phyloP scores from a whole-genome alignment of 2,329 filamentous ascomycete species.

The Xylaria sp. region DNA sequence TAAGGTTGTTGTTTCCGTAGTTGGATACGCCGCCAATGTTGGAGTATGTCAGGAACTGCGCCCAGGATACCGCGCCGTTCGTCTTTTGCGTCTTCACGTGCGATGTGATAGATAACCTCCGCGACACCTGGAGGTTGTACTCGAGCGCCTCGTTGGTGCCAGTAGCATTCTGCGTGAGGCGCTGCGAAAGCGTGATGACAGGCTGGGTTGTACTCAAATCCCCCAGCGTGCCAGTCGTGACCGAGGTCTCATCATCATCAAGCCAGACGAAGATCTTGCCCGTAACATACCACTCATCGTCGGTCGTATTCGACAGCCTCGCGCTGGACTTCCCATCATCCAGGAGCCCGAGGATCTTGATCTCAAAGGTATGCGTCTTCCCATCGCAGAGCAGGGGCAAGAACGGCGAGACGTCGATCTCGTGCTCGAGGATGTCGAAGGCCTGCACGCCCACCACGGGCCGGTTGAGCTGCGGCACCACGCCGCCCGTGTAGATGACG shows the following conservation, averaged over 20 bases:
- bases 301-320: slow-evolving; percentile 65
- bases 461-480: slow-evolving; percentile 80
- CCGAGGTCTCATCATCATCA: slow-evolving; percentile 66
- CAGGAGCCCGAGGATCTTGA: slow-evolving; percentile 73
- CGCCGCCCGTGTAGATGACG: slow-evolving; percentile 75
- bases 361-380: slow-evolving; percentile 71
- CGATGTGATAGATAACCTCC: slow-evolving; percentile 66
- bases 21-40: slow-evolving; percentile 59
- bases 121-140: slow-evolving; percentile 67
- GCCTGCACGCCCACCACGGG: slow-evolving; percentile 82
- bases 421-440: slow-evolving; percentile 81
- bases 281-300: slow-evolving; percentile 78
- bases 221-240: slow-evolving; percentile 63
- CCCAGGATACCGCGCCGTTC: slow-evolving; percentile 60
- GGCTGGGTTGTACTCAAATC: slow-evolving; percentile 53
- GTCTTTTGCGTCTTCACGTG: slow-evolving; percentile 62
- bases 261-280: slow-evolving; percentile 86
- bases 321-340: slow-evolving; percentile 63
- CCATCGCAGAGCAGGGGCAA: slow-evolving; percentile 76
- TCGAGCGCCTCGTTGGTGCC: slow-evolving; percentile 69
- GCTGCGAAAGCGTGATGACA: slow-evolving; percentile 62
- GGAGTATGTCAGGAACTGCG: slow-evolving; percentile 65
- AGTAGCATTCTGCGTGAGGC: slow-evolving; percentile 57
- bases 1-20: slow-evolving; percentile 48
- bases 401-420: slow-evolving; percentile 85